These are phyloP conservation scores for Phytopythium ostracodes DNA, from an alignment of 352 stramenopile species.

Conservation along the genomic window DNA sequence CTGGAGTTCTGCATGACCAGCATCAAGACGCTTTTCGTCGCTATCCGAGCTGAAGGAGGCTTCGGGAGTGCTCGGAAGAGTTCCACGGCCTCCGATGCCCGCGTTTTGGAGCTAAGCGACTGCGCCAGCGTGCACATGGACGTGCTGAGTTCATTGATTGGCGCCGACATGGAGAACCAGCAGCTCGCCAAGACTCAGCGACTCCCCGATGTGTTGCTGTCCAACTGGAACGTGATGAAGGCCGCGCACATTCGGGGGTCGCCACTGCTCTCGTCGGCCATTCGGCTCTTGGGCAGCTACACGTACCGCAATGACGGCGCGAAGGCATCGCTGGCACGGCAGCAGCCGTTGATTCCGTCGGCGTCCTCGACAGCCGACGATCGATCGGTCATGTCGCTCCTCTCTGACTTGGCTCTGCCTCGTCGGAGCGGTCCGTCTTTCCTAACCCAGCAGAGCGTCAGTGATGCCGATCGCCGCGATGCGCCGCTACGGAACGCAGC, in stretches of 20 bases:
- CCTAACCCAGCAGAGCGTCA: background rate
- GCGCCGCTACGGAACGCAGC: constrained; percentile 25
- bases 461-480: constrained; percentile 8
- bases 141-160: constrained; percentile 42
- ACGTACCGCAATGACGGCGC: constrained; percentile 34
- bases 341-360: background rate
- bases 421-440: background rate
- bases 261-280: constrained; percentile 29
- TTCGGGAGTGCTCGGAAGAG: constrained; percentile 34
- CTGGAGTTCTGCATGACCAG: constrained; percentile 27
- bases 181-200: constrained; percentile 30
- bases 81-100: constrained; percentile 1
- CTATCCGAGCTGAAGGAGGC: constrained; percentile 44
- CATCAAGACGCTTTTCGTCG: constrained; percentile 41
- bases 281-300: constrained; percentile 50
- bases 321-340: constrained; percentile 29
- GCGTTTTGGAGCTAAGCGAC: constrained; percentile 27
- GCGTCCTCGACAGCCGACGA: background rate
- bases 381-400: constrained; percentile 1
- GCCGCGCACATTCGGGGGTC: constrained; percentile 40
- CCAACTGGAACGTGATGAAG: constrained; percentile 57
- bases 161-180: constrained; percentile 29
- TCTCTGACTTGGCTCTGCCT: constrained; percentile 2
- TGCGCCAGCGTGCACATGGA: constrained; percentile 43
- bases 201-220: constrained; percentile 29